phyloP scores from a whole-genome alignment of 1,284 basidiomycete genomes.

The Trametes sp. region DNA sequence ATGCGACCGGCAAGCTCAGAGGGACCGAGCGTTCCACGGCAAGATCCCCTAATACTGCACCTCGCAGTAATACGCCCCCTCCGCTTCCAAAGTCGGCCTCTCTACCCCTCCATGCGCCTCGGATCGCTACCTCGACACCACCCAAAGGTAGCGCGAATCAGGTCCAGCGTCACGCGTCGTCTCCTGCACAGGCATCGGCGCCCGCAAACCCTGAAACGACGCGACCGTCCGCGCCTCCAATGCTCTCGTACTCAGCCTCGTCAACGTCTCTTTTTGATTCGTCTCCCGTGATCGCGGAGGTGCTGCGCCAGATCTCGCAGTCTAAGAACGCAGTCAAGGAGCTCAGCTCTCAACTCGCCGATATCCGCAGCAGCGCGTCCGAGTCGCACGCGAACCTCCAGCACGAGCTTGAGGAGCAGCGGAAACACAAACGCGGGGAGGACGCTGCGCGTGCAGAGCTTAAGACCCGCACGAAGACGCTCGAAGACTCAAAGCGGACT shows the following conservation, averaged over 20 bases:
- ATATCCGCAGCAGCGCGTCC: slow-evolving; percentile 68
- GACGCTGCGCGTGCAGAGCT: slow-evolving; percentile 82
- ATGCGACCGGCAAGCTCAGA: slow-evolving; percentile 59
- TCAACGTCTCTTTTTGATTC: slow-evolving; percentile 58
- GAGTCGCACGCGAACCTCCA: slow-evolving; percentile 74
- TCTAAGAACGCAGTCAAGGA: slow-evolving; percentile 75
- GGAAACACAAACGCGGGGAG: slow-evolving; percentile 84
- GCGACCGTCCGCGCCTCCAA: slow-evolving; percentile 26
- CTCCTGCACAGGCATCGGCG: slow-evolving; percentile 33
- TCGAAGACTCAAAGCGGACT: slow-evolving; percentile 88
- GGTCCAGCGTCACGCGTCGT: slow-evolving; percentile 29
- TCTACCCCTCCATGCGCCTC: slow-evolving; percentile 72
- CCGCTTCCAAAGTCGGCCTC: slow-evolving; percentile 84
- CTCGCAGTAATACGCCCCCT: slow-evolving; percentile 74
- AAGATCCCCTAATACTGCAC: slow-evolving; percentile 42
- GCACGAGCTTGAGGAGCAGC: slow-evolving; percentile 75
- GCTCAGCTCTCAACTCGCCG: slow-evolving; percentile 77
- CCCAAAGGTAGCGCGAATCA: slow-evolving; percentile 33
- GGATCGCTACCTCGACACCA: slow-evolving; percentile 44
- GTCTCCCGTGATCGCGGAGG: slow-evolving; percentile 76
- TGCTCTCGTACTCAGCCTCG: slow-evolving; percentile 30
- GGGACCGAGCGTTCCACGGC: slow-evolving; percentile 65
- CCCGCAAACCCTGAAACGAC: slow-evolving; percentile 31
- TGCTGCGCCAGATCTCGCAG: slow-evolving; percentile 79
- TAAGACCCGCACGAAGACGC: slow-evolving; percentile 80